These are phyloP conservation scores for Trichoderma koningii DNA, from an alignment of 2,329 filamentous ascomycete genomes.

Conservation along the genomic window DNA sequence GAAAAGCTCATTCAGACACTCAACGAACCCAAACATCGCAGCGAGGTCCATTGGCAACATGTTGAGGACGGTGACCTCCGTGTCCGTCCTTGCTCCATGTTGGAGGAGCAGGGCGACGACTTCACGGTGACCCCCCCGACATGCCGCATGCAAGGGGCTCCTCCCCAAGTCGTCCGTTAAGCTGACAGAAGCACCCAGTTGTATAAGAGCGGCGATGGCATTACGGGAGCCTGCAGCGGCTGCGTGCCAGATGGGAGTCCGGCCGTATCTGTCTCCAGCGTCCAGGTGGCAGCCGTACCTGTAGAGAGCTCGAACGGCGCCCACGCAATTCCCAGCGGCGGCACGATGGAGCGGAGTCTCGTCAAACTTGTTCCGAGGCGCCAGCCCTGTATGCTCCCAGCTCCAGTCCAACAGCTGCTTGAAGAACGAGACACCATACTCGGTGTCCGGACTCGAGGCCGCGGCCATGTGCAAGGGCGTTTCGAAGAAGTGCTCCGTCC, in stretches of 20 bases:
- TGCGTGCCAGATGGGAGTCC: conserved; percentile 22
- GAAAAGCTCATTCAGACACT: conserved; percentile 8
- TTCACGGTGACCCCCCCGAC: conserved; percentile 16
- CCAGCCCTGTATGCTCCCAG: neutral
- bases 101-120: conserved; percentile 9
- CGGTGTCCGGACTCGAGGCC: conserved; percentile 1
- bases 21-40: conserved; percentile 19
- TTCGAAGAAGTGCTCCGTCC: conserved; percentile 2
- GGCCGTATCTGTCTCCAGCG: conserved; percentile 8
- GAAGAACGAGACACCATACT: conserved; percentile 2
- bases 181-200: neutral
- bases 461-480: conserved; percentile 20
- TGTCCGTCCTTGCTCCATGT: neutral
- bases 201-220: neutral
- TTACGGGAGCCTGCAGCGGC: conserved; percentile 15
- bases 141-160: conserved; percentile 22
- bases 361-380: conserved; percentile 12
- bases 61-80: neutral
- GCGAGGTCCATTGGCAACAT: conserved; percentile 23
- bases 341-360: conserved; percentile 26
- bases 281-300: neutral
- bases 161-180: conserved; percentile 19
- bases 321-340: conserved; percentile 3
- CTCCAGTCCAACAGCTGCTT: conserved; percentile 2
- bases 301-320: conserved; percentile 1